Evolutionary conservation across 169 alveolate genomes (phyloP).

Genomic region (Babesia ovata): DNA sequence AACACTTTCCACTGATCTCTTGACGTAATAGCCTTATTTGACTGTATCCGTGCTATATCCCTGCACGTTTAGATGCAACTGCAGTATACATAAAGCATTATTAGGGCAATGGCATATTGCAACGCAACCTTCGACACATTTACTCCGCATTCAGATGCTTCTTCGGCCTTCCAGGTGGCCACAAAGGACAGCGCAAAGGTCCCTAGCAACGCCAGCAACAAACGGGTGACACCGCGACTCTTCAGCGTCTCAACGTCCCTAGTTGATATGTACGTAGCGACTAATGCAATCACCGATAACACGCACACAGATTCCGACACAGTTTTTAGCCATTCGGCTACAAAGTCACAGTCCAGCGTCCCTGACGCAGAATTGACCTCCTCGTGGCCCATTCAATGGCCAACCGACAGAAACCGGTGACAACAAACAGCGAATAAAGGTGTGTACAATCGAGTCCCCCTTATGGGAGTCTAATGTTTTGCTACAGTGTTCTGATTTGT

Average conservation of each 20-base stretch:
- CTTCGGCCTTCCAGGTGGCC: not conserved
- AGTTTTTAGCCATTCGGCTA: not conserved
- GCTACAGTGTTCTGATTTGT: too few relatives aligned
- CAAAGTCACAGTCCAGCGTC: not conserved
- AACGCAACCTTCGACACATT: constrained; percentile 1
- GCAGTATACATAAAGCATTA: constrained; percentile 10
- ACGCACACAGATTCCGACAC: constrained; percentile 1
- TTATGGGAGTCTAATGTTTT: too few relatives aligned
- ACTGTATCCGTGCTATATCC: too few relatives aligned
- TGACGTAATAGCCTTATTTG: too few relatives aligned
- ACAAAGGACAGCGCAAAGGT: constrained; percentile 13
- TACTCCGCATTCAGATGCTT: not conserved
- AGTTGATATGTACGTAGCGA: not conserved
- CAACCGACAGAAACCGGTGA: too few relatives aligned
- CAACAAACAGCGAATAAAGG: too few relatives aligned
- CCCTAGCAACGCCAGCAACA: constrained; percentile 19
- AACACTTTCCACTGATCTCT: too few relatives aligned
- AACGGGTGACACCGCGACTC: not conserved
- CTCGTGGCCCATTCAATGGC: not conserved
- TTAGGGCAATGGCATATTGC: not conserved
- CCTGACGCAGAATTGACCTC: not conserved
- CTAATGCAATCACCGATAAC: not conserved
- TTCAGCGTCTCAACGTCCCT: constrained; percentile 5
- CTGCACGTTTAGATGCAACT: not conserved
- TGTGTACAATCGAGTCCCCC: too few relatives aligned